phyloP scores from a whole-genome alignment of 139 green algal genomes.

The Medakamo hakoo region DNA sequence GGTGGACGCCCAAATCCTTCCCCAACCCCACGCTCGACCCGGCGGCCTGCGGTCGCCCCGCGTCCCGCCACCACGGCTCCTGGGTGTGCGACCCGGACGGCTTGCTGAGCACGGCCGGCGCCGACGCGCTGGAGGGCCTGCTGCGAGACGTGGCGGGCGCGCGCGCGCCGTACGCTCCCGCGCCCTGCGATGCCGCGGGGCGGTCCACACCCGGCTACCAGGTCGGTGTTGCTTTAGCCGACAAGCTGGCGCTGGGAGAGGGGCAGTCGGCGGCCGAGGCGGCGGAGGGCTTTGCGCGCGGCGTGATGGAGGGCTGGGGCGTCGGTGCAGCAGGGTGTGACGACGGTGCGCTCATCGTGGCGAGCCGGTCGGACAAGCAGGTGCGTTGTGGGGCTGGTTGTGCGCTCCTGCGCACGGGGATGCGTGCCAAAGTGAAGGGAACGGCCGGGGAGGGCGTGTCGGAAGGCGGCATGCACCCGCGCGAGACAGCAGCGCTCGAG shows the following conservation, averaged over 20 bases:
- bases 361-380: neutral
- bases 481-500: no score
- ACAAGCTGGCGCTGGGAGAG: neutral
- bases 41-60: neutral
- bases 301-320: neutral
- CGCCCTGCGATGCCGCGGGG: neutral
- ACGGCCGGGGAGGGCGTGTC: no score
- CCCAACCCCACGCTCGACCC: neutral
- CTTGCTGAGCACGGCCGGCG: conserved; percentile 2
- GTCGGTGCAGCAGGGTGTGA: neutral
- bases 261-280: neutral
- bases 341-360: neutral
- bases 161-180: neutral
- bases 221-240: neutral
- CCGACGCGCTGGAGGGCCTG: neutral
- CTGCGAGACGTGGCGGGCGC: neutral
- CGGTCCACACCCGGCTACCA: neutral
- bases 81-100: conserved; percentile 24
- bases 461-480: no score
- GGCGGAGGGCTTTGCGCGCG: neutral
- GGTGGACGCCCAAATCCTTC: neutral
- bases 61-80: neutral
- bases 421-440: no score
- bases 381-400: no score
- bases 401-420: no score